Conservation (phyloP, 2,329 filamentous ascomycete species). For the Celoporthe dispersa region DNA sequence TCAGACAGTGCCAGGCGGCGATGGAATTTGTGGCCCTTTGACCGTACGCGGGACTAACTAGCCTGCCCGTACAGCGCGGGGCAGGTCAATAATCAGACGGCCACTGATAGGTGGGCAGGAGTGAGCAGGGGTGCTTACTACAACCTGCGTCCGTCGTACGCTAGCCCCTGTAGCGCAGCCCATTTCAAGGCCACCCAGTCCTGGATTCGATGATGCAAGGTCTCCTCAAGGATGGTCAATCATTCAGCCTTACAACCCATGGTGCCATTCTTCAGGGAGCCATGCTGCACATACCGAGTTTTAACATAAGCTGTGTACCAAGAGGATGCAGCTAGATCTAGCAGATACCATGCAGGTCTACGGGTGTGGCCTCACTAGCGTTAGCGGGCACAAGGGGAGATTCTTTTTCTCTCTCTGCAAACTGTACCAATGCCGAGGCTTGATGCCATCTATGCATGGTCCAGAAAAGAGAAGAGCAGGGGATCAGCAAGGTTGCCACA, state of each 20-base stretch:
- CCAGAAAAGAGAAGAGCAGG: not conserved
- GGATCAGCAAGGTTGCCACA: not conserved
- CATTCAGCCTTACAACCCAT: not conserved
- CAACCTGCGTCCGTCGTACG: not conserved
- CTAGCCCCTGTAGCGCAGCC: not conserved
- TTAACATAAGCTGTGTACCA: not conserved
- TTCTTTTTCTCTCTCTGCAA: not conserved
- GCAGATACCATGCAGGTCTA: not conserved
- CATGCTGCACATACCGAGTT: not conserved
- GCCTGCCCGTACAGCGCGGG: constrained; percentile 24
- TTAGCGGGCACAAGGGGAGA: not conserved
- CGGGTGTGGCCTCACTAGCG: not conserved
- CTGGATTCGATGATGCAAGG: not conserved
- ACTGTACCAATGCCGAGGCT: not conserved
- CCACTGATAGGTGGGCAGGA: constrained; percentile 24
- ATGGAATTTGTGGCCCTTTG: constrained; percentile 26
- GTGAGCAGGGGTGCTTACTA: not conserved
- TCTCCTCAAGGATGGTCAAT: not conserved
- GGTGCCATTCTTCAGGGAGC: not conserved
- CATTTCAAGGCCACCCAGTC: not conserved
- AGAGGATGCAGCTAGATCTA: not conserved
- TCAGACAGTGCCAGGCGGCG: constrained; percentile 4
- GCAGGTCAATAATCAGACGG: constrained; percentile 24
- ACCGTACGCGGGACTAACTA: constrained; percentile 5
- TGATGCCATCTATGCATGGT: not conserved